Evolutionary conservation across 164 flowering plant genomes (phyloP), one percentile per base, ranked within the genome.

Genomic region (Brasenia schreberi): DNA sequence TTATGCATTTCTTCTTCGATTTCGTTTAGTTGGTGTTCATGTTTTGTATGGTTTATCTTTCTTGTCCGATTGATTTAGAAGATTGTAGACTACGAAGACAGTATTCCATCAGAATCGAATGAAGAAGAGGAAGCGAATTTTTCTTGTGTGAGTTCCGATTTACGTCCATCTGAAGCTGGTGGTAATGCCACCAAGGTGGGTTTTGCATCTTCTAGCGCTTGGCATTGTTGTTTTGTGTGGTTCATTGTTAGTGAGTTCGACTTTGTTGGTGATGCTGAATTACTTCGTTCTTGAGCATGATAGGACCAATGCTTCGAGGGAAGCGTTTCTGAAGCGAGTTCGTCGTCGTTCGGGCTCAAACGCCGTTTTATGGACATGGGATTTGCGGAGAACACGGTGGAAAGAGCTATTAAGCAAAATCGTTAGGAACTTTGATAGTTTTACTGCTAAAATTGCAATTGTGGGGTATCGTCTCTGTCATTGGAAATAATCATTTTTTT

Each of bases 331-430:
- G 10, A 9, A 33, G 4, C 56, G 10, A 49, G 56, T 49, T 49
- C 56, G 56, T 49, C 56, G 56, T 49, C 56, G 10, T 49, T 16
- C 4, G 10, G 12, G 56, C 56, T 49, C 3, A 49, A 49, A 49
- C 56, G 78, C n/a, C 82, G 84, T 71, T 88, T 92, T 69, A 66
- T 83, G 27, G 88, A 77, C 39, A 84, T 86, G 91, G 96, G 96
- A 14, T 92, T 92, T 73, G 19, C 81, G 19, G 82, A 74, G 66
- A 70, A 79, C 27, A 45, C 77, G 80, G 89, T 92, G 43, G 64
- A 59, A 5, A 84, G 81, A 72, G 95, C 82, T 62, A 81, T 92
- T 62, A 70, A 85, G 66, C 85, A 86, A 73, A 81, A 83, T 76
- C 93, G 98, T 92, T n/a, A 60, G 63, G 19, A 60, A 3, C n/a